Conservation (phyloP, 306 rosid genomes). For the Arachis hypogaea region DNA sequence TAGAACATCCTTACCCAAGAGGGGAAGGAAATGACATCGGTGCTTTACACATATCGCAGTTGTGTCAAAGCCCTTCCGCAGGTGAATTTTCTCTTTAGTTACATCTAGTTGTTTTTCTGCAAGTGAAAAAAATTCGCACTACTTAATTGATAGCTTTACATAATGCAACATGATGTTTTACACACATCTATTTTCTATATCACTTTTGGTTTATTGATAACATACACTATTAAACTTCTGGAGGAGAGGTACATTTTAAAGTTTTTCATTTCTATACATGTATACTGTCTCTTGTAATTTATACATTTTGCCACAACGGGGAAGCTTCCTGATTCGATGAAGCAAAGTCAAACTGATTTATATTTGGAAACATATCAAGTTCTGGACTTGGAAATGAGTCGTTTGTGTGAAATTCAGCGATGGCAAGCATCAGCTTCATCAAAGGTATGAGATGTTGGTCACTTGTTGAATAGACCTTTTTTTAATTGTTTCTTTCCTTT, state of each 20-base stretch:
- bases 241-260: background rate
- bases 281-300: constrained; percentile 24
- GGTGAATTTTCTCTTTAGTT: no score
- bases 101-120: no score
- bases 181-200: no score
- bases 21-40: constrained; percentile 96
- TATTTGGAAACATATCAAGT: constrained; percentile 97
- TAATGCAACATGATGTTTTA: no score
- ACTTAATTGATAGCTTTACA: no score
- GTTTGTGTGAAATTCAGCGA: no score
- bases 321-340: constrained; percentile 99
- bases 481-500: no score
- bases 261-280: constrained; percentile 9
- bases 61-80: constrained; percentile 66
- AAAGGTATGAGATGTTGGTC: no score
- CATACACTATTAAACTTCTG: background rate
- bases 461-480: no score
- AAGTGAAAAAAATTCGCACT: no score
- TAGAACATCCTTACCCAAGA: constrained; percentile 84
- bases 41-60: constrained; percentile 93
- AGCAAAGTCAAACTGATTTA: constrained; percentile 98
- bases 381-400: constrained; percentile 98
- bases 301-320: constrained; percentile 28
- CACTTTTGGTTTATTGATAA: no score
- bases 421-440: no score